Percentiles rank a stretch among this genome's conserved stretches.
Evolutionary conservation across 495 filamentous ascomycete species (phyloP).

Genomic region (Hamigera avellanea): DNA sequence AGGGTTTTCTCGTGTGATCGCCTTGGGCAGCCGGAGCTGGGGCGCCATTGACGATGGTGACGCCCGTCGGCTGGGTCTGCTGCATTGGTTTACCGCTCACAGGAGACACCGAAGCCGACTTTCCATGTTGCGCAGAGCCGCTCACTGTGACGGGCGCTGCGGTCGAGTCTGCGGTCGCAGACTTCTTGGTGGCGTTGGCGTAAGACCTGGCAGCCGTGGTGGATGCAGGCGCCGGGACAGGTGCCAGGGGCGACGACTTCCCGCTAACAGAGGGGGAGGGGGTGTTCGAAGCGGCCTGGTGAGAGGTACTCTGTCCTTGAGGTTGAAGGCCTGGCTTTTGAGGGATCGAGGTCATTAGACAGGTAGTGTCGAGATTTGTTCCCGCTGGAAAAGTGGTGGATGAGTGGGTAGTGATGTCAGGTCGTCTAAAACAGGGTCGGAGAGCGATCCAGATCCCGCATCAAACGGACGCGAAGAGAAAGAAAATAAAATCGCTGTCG

Average conservation of each 20-base stretch:
- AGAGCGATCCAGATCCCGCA: background rate
- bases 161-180: conserved; percentile 59
- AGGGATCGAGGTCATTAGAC: conserved; percentile 42
- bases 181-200: conserved; percentile 72
- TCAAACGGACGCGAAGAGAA: conserved; percentile 7
- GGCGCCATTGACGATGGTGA: conserved; percentile 58
- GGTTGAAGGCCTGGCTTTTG: conserved; percentile 39
- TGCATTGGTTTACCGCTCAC: conserved; percentile 76
- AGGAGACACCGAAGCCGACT: conserved; percentile 61
- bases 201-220: conserved; percentile 45
- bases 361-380: conserved; percentile 17
- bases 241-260: conserved; percentile 50
- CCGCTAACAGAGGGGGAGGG: conserved; percentile 47
- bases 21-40: conserved; percentile 45
- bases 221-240: conserved; percentile 36
- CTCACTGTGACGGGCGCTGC: conserved; percentile 55
- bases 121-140: conserved; percentile 71
- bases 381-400: background rate
- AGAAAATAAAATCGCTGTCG: conserved; percentile 9
- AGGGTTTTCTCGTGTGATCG: conserved; percentile 73
- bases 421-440: conserved; percentile 11
- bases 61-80: conserved; percentile 31
- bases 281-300: conserved; percentile 34
- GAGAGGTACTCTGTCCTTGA: conserved; percentile 43
- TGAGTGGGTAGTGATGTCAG: conserved; percentile 18